Evolutionary conservation across 129 eudicot genomes (phyloP), one percentile per base, ranked within the genome.

Genomic region (Lactuca saligna): DNA sequence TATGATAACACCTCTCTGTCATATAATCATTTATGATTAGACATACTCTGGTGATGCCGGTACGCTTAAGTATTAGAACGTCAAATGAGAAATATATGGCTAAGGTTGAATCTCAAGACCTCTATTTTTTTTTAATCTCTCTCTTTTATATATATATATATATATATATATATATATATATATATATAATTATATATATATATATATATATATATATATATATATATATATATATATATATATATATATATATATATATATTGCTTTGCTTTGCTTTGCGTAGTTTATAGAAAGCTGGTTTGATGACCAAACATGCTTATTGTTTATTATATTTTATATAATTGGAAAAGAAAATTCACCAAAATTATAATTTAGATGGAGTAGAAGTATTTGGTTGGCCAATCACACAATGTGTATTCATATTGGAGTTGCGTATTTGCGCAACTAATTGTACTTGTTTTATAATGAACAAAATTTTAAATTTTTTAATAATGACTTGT

Each of bases 301-400:
- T 67, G 79, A 75, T 67, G 79, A 75, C 79, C 74, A 75, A 75
- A 75, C 79, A 75, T 58, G 62, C 67, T 75, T 17, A 66, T 57
- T 31, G 66, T 57, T 55, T 62, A 54, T 65, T 54, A 17, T 20
- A 57, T 15, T 7, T 57, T 66, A 44, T 57, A 44, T 5, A 57
- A 61, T 6, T 7, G 12, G 16, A 9, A 48, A 49, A 8, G 10
- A 3, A 31, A 70, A 6, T 3, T 41, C 33, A 54, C 15, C 17
- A 60, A 70, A 70, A 8, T 5, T 46, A 49, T 17, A 34, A 71
- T 61, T 33, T 34, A 60, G 17, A 61, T 50, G 14, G 60, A 16
- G 71, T 63, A 73, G 54, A 73, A 42, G 34, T 25, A 63, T 55
- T 59, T 68, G 69, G 80, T 75, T 32, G 79, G 80, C 80, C 75